Conservation (phyloP, 306 rosid species). For the Dryas octopetala region DNA sequence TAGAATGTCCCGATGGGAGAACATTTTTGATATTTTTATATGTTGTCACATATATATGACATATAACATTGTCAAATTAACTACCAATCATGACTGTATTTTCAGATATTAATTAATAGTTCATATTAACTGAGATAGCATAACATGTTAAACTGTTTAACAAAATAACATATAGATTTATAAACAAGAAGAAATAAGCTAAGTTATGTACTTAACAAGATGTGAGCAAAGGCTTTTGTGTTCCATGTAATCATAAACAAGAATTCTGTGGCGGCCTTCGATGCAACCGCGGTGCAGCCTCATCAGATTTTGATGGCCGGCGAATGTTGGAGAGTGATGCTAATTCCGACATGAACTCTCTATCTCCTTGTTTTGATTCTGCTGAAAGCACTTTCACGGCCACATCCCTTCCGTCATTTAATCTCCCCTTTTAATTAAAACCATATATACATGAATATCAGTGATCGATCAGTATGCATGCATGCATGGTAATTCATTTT, state of each 20-base stretch:
- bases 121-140: too few relatives aligned
- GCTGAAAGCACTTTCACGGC: slow-evolving; percentile 36
- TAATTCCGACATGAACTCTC: slow-evolving; percentile 39
- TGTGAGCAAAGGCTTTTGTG: slow-evolving; percentile 27
- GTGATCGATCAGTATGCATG: too few relatives aligned
- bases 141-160: too few relatives aligned
- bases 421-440: slow-evolving; percentile 26
- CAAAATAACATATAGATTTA: too few relatives aligned
- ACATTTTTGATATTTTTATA: too few relatives aligned
- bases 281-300: slow-evolving; percentile 29
- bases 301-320: slow-evolving; percentile 27
- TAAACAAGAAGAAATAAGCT: too few relatives aligned
- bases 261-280: slow-evolving; percentile 26
- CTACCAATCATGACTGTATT: too few relatives aligned
- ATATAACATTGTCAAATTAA: too few relatives aligned
- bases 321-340: slow-evolving; percentile 26
- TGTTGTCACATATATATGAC: background rate
- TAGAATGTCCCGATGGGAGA: too few relatives aligned
- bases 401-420: slow-evolving; percentile 21
- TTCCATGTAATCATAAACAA: slow-evolving; percentile 33
- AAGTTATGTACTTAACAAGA: slow-evolving; percentile 19
- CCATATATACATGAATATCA: background rate
- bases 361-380: slow-evolving; percentile 36
- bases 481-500: too few relatives aligned
- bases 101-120: too few relatives aligned